Conservation (phyloP, 2,329 filamentous ascomycete genomes). For the Xylariales sp. region DNA sequence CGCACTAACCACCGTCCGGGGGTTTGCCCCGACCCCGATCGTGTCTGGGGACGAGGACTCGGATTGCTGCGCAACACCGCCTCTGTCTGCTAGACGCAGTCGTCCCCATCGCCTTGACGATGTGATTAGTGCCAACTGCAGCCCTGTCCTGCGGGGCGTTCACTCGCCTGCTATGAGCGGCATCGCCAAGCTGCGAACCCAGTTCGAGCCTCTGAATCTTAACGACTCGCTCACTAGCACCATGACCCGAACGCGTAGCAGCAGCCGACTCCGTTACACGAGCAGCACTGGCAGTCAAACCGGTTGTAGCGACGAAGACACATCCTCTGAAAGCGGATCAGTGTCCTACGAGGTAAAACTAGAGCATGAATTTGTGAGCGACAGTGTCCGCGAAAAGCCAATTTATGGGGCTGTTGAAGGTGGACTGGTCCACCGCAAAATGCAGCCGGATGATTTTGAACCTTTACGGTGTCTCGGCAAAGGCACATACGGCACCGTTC, state of each 20-base stretch:
- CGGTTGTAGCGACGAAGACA: slow-evolving; percentile 70
- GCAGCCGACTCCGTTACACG: slow-evolving; percentile 66
- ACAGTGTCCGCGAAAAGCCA: slow-evolving; percentile 61
- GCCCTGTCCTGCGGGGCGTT: slow-evolving; percentile 65
- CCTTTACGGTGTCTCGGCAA: slow-evolving; percentile 93
- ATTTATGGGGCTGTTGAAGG: slow-evolving; percentile 60
- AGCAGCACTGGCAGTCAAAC: slow-evolving; percentile 65
- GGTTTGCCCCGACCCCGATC: slow-evolving; percentile 65
- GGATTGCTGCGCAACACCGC: slow-evolving; percentile 58
- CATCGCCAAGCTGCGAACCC: slow-evolving; percentile 83
- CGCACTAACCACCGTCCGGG: slow-evolving; percentile 67
- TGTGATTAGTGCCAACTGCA: slow-evolving; percentile 72
- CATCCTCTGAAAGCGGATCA: slow-evolving; percentile 74
- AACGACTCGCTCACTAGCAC: slow-evolving; percentile 66
- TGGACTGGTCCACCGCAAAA: slow-evolving; percentile 75
- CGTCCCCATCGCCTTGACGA: slow-evolving; percentile 61
- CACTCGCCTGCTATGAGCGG: slow-evolving; percentile 72
- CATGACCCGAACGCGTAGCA: slow-evolving; percentile 64
- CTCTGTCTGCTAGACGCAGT: slow-evolving; percentile 54
- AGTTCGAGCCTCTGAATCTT: slow-evolving; percentile 82
- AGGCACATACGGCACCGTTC: slow-evolving; percentile 93
- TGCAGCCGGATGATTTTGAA: slow-evolving; percentile 91
- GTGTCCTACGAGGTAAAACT: slow-evolving; percentile 88
- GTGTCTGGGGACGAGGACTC: slow-evolving; percentile 69
- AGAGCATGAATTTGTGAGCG: slow-evolving; percentile 85